phyloP scores from a whole-genome alignment of 2,329 filamentous ascomycete genomes.

The Neurospora sp. region DNA sequence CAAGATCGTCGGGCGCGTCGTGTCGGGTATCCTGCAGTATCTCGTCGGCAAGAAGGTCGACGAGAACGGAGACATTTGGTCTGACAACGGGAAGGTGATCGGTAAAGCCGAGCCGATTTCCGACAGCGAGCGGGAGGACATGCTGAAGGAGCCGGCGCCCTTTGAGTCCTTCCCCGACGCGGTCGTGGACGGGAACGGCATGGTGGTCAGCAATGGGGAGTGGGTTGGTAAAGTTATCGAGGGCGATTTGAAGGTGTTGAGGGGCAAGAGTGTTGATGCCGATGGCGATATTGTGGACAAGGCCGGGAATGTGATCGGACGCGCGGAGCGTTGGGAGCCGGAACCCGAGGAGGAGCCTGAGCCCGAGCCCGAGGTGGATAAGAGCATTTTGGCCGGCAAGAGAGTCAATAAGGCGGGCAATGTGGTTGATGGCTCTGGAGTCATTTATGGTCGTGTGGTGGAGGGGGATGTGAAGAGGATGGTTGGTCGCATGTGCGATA shows the following conservation, averaged over 20 bases:
- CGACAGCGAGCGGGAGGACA: conserved; percentile 39
- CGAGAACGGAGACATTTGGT: conserved; percentile 60
- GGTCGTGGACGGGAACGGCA: conserved; percentile 41
- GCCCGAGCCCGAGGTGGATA: conserved; percentile 42
- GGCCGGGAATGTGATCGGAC: conserved; percentile 56
- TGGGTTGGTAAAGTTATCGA: conserved; percentile 52
- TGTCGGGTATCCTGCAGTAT: conserved; percentile 53
- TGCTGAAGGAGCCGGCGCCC: conserved; percentile 34
- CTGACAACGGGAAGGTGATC: conserved; percentile 57
- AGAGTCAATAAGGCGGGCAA: conserved; percentile 62
- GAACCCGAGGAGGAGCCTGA: conserved; percentile 28
- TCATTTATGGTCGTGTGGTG: conserved; percentile 53
- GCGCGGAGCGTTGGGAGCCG: conserved; percentile 26
- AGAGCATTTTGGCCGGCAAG: conserved; percentile 56
- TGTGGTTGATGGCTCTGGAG: conserved; percentile 42
- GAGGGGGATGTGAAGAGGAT: conserved; percentile 57
- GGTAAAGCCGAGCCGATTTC: conserved; percentile 58
- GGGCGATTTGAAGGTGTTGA: conserved; percentile 53
- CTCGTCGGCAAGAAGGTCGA: conserved; percentile 55
- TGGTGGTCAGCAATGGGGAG: conserved; percentile 39
- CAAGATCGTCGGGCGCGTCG: conserved; percentile 48
- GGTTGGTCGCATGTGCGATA: conserved; percentile 60
- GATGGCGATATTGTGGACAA: conserved; percentile 61
- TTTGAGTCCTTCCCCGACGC: conserved; percentile 51
- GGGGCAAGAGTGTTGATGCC: conserved; percentile 55